These are phyloP conservation scores for Solanum lignicaule DNA, from an alignment of 257 asterid species.

Conservation along the genomic window DNA sequence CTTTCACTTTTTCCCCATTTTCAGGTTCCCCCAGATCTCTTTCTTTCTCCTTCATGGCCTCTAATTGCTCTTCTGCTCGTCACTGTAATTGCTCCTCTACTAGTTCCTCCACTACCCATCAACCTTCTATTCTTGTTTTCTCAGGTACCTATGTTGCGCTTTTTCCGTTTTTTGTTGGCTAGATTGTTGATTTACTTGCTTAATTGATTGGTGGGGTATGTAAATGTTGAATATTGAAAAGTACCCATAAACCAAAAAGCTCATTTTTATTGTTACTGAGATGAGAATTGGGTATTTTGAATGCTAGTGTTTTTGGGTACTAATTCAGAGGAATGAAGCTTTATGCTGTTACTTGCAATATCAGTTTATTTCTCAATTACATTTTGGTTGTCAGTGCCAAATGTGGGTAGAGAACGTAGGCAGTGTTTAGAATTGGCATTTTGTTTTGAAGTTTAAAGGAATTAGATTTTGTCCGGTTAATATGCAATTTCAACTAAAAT, in stretches of 20 bases:
- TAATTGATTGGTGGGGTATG: not conserved
- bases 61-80: conserved; percentile 7
- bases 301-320: not conserved
- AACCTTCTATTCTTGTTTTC: conserved; percentile 75
- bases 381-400: not conserved
- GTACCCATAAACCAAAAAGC: not conserved
- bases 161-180: not conserved
- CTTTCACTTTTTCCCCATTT: conserved; percentile 9
- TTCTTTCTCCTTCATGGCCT: conserved; percentile 31
- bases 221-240: not conserved
- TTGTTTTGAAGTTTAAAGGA: not conserved
- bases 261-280: not conserved
- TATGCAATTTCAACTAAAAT: not conserved
- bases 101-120: conserved; percentile 7
- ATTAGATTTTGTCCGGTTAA: not conserved
- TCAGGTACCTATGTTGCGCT: conserved; percentile 39
- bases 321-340: not conserved
- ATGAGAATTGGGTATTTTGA: not conserved
- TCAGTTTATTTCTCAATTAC: not conserved
- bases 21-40: conserved; percentile 2
- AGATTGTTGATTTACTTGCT: not conserved
- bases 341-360: not conserved
- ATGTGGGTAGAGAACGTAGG: not conserved
- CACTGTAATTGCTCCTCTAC: conserved; percentile 9
- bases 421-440: not conserved